phyloP scores from a whole-genome alignment of 2,329 filamentous ascomycete genomes.

The Fusarium torulosum region DNA sequence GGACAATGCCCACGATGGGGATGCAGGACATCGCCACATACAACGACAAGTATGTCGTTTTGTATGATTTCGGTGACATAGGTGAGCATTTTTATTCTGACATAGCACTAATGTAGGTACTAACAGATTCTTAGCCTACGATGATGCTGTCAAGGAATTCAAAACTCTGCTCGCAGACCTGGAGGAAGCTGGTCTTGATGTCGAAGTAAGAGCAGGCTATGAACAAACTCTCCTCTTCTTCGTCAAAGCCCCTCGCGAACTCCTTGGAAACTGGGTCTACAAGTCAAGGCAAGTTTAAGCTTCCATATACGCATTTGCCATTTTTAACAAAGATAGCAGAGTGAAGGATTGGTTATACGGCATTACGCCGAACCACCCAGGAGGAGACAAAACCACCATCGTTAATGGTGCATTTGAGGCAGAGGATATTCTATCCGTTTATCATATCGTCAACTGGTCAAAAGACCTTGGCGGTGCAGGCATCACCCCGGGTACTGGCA shows the following conservation, averaged over 20 bases:
- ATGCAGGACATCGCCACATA: constrained; percentile 38
- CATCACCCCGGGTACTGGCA: constrained; percentile 68
- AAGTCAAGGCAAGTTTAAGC: constrained; percentile 67
- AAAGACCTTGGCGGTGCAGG: constrained; percentile 71
- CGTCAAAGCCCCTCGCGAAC: constrained; percentile 71
- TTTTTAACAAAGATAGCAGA: constrained; percentile 54
- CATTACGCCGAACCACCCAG: constrained; percentile 73
- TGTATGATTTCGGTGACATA: constrained; percentile 54
- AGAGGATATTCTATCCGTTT: constrained; percentile 77
- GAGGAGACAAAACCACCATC: constrained; percentile 64
- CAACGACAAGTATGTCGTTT: constrained; percentile 58
- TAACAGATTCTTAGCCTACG: constrained; percentile 46
- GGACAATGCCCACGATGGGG: constrained; percentile 19
- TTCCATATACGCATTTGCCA: fast-evolving
- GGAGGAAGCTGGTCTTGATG: constrained; percentile 72
- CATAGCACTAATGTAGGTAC: fast-evolving
- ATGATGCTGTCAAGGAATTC: constrained; percentile 53
- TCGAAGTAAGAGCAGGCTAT: constrained; percentile 78
- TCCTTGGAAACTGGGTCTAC: constrained; percentile 75
- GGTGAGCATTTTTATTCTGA: constrained; percentile 43
- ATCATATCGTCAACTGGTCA: constrained; percentile 73
- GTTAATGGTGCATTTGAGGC: constrained; percentile 67
- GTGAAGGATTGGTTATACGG: constrained; percentile 82
- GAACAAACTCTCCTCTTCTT: constrained; percentile 77
- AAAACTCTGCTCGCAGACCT: constrained; percentile 68